A percentile compares a stretch with the other conserved stretches of the same genome.
Conservation (phyloP, 129 eudicot genomes). For the Pulicaria dysenterica region DNA sequence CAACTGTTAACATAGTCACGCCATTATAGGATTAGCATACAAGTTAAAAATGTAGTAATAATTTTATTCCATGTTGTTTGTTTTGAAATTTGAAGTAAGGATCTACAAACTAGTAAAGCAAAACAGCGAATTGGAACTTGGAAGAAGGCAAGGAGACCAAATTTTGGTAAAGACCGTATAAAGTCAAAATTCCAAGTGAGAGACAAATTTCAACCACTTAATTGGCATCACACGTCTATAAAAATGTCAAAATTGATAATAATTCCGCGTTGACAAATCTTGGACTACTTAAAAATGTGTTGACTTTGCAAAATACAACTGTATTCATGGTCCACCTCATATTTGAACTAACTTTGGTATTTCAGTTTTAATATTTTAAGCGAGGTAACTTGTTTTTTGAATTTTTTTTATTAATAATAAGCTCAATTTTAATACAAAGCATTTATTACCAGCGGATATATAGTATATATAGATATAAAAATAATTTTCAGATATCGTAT, state of each 20-base stretch:
- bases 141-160: slow-evolving; percentile 28
- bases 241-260: slow-evolving; percentile 32
- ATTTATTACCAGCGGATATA: too few relatives aligned
- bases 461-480: too few relatives aligned
- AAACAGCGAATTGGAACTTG: too few relatives aligned
- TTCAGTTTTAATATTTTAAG: background rate
- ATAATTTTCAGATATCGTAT: too few relatives aligned
- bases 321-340: slow-evolving; percentile 34
- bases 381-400: background rate
- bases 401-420: background rate
- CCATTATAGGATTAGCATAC: too few relatives aligned
- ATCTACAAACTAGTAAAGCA: too few relatives aligned
- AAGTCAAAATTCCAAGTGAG: slow-evolving; percentile 38
- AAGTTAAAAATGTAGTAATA: too few relatives aligned
- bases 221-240: slow-evolving; percentile 39
- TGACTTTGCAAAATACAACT: slow-evolving; percentile 19
- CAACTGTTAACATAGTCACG: too few relatives aligned
- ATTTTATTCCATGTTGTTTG: too few relatives aligned
- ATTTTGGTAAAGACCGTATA: slow-evolving; percentile 28
- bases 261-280: slow-evolving; percentile 31
- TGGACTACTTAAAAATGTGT: slow-evolving; percentile 27
- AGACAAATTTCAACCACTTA: slow-evolving; percentile 42
- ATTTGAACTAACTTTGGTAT: background rate
- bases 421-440: too few relatives aligned
- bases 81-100: background rate